A percentile compares a stretch with the other conserved stretches of the same genome.
phyloP scores from a whole-genome alignment of 345 rosid genomes.

The Eucalyptus decipiens region DNA sequence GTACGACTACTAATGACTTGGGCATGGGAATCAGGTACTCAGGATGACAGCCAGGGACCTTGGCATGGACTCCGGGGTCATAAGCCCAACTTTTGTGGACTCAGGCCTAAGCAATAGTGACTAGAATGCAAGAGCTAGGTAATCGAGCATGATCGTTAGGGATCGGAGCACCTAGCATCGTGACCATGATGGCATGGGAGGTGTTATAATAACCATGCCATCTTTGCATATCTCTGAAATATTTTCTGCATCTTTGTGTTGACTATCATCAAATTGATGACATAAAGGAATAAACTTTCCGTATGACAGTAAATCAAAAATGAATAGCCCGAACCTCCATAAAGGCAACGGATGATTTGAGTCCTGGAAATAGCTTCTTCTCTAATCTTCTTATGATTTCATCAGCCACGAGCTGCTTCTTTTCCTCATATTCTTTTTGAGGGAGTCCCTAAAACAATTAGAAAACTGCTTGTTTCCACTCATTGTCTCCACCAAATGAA shows the following conservation, averaged over 20 bases:
- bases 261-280: background rate
- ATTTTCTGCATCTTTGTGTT: background rate
- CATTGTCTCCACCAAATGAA: background rate
- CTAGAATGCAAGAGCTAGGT: no score
- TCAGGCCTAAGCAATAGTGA: no score
- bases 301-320: background rate
- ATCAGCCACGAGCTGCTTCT: slow-evolving; percentile 56
- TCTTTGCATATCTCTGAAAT: background rate
- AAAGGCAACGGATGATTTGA: slow-evolving; percentile 56
- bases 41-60: no score
- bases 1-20: no score
- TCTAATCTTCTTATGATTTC: slow-evolving; percentile 67
- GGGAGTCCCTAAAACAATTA: slow-evolving; percentile 47
- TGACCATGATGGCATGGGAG: background rate
- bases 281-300: background rate
- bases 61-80: no score
- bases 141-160: no score
- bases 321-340: slow-evolving; percentile 47
- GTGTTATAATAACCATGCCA: background rate
- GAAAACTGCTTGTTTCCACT: background rate
- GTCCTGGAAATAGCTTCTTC: slow-evolving; percentile 76
- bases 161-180: no score
- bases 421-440: slow-evolving; percentile 62
- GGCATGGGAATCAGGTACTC: no score
- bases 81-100: no score